Conservation (phyloP, 345 rosid species). For the Boechera divaricarpa region DNA sequence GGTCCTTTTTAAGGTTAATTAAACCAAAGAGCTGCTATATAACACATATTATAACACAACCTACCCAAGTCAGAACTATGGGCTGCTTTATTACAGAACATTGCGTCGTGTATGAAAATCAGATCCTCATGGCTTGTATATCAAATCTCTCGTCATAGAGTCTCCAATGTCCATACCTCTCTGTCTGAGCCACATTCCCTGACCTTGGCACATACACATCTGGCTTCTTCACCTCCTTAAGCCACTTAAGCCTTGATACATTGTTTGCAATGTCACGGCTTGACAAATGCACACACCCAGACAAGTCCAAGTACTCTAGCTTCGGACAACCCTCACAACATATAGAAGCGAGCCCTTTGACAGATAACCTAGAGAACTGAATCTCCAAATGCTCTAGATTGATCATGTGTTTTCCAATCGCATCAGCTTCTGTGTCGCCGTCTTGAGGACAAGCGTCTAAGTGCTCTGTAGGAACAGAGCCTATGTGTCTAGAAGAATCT, state of each 20-base stretch:
- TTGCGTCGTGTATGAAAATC: not conserved
- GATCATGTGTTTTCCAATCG: slow-evolving; percentile 69
- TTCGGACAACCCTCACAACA: slow-evolving; percentile 73
- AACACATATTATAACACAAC: slow-evolving; percentile 2
- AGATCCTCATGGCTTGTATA: slow-evolving; percentile 72
- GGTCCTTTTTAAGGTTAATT: slow-evolving; percentile 1
- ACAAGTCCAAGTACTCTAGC: slow-evolving; percentile 70
- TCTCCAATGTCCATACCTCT: slow-evolving; percentile 83
- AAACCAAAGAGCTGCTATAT: slow-evolving; percentile 16
- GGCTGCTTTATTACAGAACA: slow-evolving; percentile 27
- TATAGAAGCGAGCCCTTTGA: slow-evolving; percentile 59
- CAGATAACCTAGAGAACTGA: slow-evolving; percentile 69
- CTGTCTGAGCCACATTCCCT: slow-evolving; percentile 51
- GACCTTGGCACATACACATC: slow-evolving; percentile 72
- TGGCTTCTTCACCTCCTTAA: slow-evolving; percentile 69
- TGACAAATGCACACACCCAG: slow-evolving; percentile 75
- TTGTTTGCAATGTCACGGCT: slow-evolving; percentile 63
- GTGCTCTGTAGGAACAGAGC: slow-evolving; percentile 69
- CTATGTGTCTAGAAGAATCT: slow-evolving; percentile 66
- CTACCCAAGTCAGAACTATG: not conserved
- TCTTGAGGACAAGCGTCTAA: slow-evolving; percentile 83
- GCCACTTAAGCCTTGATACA: slow-evolving; percentile 51
- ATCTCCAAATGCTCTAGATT: slow-evolving; percentile 69
- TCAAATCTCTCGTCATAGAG: slow-evolving; percentile 87
- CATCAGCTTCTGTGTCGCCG: slow-evolving; percentile 75